Percentiles rank a stretch among this genome's conserved stretches.
phyloP scores from a whole-genome alignment of 1,284 basidiomycete genomes.

The Hemileia vastatrix region DNA sequence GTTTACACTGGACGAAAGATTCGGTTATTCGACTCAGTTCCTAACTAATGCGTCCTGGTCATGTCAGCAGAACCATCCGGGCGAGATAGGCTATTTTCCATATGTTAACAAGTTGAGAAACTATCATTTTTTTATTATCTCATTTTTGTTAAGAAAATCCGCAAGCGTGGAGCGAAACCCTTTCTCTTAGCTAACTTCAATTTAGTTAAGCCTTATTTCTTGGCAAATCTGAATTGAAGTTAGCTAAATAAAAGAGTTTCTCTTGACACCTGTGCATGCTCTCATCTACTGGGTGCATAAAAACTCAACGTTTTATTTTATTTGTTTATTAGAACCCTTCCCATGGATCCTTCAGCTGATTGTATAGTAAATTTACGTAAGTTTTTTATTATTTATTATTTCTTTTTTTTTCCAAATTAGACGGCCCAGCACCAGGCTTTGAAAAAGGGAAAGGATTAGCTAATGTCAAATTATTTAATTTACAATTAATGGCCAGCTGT shows the following conservation, averaged over 20 bases:
- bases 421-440: too few species aligned
- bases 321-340: slow-evolving; percentile 6
- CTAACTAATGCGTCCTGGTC: slow-evolving; percentile 20
- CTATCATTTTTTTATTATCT: not conserved
- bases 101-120: slow-evolving; percentile 12
- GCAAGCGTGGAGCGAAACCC: not conserved
- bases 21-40: slow-evolving; percentile 22
- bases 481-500: too few species aligned
- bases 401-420: too few species aligned
- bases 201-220: slow-evolving; percentile 1
- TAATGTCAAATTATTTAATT: too few species aligned
- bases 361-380: slow-evolving; percentile 22
- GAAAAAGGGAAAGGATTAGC: too few species aligned
- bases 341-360: slow-evolving; percentile 16
- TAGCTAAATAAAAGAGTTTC: too few species aligned
- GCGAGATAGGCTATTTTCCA: slow-evolving; percentile 20
- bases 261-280: too few species aligned
- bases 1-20: slow-evolving; percentile 13
- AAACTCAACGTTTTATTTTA: not conserved
- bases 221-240: too few species aligned
- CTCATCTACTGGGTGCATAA: not conserved
- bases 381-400: too few species aligned
- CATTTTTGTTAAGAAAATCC: not conserved
- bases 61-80: slow-evolving; percentile 21
- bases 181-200: not conserved